These are phyloP conservation scores for Deinandra increscens DNA, from an alignment of 129 eudicot genomes.

Conservation along the genomic window DNA sequence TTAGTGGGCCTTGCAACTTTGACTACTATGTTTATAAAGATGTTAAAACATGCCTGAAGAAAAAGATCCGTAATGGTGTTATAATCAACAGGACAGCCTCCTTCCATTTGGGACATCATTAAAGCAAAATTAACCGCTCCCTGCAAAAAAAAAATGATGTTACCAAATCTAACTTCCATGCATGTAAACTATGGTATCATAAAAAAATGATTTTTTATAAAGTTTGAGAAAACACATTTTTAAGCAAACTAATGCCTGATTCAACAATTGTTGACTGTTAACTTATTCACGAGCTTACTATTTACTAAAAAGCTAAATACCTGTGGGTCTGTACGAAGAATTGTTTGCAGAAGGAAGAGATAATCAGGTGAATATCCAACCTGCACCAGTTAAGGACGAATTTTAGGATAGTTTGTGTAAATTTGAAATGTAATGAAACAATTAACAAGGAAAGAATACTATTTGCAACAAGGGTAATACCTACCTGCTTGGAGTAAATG, in stretches of 20 bases:
- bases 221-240: slow-evolving; percentile 13
- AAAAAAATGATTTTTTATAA: not conserved
- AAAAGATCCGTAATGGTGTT: slow-evolving; percentile 28
- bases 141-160: slow-evolving; percentile 34
- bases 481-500: slow-evolving; percentile 96
- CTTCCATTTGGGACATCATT: slow-evolving; percentile 99
- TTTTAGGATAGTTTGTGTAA: not conserved
- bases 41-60: slow-evolving; percentile 18
- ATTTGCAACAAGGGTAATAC: not conserved
- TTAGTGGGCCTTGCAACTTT: not conserved
- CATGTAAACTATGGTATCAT: slow-evolving; percentile 11
- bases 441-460: not conserved
- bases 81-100: slow-evolving; percentile 99
- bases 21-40: not conserved
- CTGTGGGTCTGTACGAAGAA: slow-evolving; percentile 96
- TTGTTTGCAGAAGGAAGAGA: slow-evolving; percentile 97
- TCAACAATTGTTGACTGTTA: not conserved
- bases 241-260: slow-evolving; percentile 7
- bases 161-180: slow-evolving; percentile 14
- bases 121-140: slow-evolving; percentile 99
- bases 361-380: slow-evolving; percentile 99
- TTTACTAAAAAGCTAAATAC: slow-evolving; percentile 36
- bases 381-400: slow-evolving; percentile 38
- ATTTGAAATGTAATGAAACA: not conserved
- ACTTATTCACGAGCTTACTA: not conserved